Conservation (phyloP, 345 rosid genomes). For the Dipteronia dyeriana region DNA sequence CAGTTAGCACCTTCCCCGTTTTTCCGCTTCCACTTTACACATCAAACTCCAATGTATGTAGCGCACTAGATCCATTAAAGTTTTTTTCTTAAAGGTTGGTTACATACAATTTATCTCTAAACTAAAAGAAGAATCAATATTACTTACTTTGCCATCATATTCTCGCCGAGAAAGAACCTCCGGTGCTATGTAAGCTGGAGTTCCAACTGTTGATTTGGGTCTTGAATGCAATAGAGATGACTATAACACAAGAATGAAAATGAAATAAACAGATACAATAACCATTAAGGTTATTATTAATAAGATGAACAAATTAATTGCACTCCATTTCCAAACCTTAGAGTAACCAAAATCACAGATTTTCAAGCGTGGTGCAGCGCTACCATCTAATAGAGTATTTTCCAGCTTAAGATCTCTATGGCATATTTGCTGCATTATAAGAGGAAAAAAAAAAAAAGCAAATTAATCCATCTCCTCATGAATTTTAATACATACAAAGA, state of each 20-base stretch:
- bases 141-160: constrained; percentile 76
- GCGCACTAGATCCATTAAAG: not conserved
- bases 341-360: constrained; percentile 97
- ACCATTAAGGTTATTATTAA: not conserved
- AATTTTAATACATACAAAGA: not conserved
- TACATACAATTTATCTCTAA: not conserved
- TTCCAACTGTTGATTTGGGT: constrained; percentile 94
- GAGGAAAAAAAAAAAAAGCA: not conserved
- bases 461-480: not conserved
- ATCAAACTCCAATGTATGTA: constrained; percentile 13
- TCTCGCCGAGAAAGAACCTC: constrained; percentile 87
- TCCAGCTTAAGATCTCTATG: constrained; percentile 94
- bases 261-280: constrained; percentile 8
- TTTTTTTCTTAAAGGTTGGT: not conserved
- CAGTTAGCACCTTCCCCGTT: not conserved
- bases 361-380: constrained; percentile 88
- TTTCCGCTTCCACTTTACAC: not conserved
- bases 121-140: not conserved
- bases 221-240: constrained; percentile 87
- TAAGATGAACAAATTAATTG: not conserved
- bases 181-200: constrained; percentile 94
- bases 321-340: constrained; percentile 46
- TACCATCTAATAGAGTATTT: constrained; percentile 88
- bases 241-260: constrained; percentile 33
- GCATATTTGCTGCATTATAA: constrained; percentile 77